Evolutionary conservation across 1,284 basidiomycete genomes (phyloP).

Genomic region (Fistulinella cinereoalba): DNA sequence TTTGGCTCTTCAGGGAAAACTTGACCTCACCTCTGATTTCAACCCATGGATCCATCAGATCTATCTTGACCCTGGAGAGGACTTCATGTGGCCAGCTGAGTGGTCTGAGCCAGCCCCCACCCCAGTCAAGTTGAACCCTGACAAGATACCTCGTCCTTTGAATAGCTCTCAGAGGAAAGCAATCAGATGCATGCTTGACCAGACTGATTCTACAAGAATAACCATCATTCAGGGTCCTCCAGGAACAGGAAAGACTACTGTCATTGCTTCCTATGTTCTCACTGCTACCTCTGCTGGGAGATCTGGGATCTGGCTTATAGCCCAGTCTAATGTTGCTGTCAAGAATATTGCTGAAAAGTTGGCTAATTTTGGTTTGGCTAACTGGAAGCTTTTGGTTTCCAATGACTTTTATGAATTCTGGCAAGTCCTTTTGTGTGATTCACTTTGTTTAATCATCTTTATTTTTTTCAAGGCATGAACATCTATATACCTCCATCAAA

Average conservation of each 20-base stretch:
- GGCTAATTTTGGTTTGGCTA: conserved; percentile 32
- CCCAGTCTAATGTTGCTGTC: conserved; percentile 53
- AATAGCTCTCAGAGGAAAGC: conserved; percentile 29
- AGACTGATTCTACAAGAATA: conserved; percentile 22
- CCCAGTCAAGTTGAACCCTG: conserved; percentile 15
- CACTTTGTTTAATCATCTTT: background rate
- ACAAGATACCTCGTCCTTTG: conserved; percentile 22
- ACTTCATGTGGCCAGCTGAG: conserved; percentile 44
- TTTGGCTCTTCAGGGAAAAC: conserved; percentile 47
- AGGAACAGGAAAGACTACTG: conserved; percentile 45
- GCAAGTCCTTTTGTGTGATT: conserved; percentile 34
- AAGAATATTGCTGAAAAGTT: conserved; percentile 59
- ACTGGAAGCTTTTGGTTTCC: conserved; percentile 49
- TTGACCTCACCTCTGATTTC: conserved; percentile 33
- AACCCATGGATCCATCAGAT: conserved; percentile 61
- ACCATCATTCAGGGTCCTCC: conserved; percentile 49
- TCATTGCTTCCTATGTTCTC: conserved; percentile 48
- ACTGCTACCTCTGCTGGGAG: conserved; percentile 29
- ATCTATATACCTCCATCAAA: conserved; percentile 41
- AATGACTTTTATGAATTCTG: conserved; percentile 45
- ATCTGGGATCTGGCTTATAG: conserved; percentile 47
- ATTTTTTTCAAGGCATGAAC: conserved; percentile 43
- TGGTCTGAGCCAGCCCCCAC: conserved; percentile 24
- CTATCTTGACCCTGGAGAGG: conserved; percentile 38
- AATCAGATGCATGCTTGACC: conserved; percentile 27